Conservation (phyloP, 306 rosid genomes). For the Medicago arabica region DNA sequence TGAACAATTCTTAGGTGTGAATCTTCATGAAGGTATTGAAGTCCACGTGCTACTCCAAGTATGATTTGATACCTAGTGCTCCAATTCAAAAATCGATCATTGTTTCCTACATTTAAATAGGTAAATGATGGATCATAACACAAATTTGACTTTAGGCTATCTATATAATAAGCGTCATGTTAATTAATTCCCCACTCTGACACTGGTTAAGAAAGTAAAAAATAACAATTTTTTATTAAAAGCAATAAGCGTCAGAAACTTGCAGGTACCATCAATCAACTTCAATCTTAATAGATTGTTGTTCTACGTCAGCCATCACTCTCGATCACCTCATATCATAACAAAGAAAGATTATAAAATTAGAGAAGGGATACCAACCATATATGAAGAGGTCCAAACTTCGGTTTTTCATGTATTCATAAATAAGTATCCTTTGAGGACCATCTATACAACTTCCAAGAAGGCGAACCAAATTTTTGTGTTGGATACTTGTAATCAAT, state of each 20-base stretch:
- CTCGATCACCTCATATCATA: too few species aligned
- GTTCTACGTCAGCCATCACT: too few species aligned
- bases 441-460: slow-evolving; percentile 84
- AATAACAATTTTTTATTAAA: too few species aligned
- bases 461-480: slow-evolving; percentile 80
- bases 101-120: slow-evolving; percentile 52
- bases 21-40: slow-evolving; percentile 88
- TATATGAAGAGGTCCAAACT: slow-evolving; percentile 70
- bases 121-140: not conserved
- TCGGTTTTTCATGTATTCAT: slow-evolving; percentile 75
- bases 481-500: slow-evolving; percentile 79
- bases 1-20: slow-evolving; percentile 77
- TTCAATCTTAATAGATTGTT: too few species aligned
- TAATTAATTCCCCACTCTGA: too few species aligned
- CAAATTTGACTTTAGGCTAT: not conserved
- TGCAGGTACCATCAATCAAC: too few species aligned
- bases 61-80: slow-evolving; percentile 72
- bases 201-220: too few species aligned
- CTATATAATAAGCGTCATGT: too few species aligned
- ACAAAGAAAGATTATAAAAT: too few species aligned
- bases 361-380: slow-evolving; percentile 47
- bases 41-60: slow-evolving; percentile 76
- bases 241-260: too few species aligned
- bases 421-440: slow-evolving; percentile 75
- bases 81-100: slow-evolving; percentile 66